Conservation (phyloP, 2,329 filamentous ascomycete genomes). For the Aspergillus felis region DNA sequence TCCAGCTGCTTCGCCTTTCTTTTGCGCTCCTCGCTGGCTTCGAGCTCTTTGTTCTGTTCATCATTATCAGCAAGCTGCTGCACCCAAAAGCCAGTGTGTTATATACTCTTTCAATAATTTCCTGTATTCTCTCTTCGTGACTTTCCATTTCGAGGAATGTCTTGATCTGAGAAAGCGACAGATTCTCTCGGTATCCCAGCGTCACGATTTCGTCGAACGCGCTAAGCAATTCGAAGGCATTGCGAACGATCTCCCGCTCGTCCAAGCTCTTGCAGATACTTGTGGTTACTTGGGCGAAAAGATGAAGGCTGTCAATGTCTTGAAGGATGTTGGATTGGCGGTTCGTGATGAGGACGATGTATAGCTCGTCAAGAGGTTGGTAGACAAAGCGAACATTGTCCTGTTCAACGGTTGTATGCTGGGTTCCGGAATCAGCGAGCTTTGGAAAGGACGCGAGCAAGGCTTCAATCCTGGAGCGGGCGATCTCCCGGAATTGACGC, state of each 20-base stretch:
- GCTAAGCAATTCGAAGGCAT: conserved; percentile 92
- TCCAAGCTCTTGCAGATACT: conserved; percentile 95
- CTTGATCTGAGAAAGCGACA: conserved; percentile 96
- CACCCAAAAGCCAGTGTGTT: conserved; percentile 19
- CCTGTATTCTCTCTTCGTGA: conserved; percentile 97
- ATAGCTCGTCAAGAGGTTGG: conserved; percentile 96
- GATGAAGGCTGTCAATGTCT: conserved; percentile 96
- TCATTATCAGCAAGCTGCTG: conserved; percentile 19
- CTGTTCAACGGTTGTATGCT: conserved; percentile 97
- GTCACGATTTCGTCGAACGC: conserved; percentile 98
- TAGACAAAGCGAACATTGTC: conserved; percentile 99
- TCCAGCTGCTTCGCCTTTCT: conserved; percentile 98
- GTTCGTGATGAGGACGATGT: conserved; percentile 99
- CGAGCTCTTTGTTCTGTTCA: conserved; percentile 88
- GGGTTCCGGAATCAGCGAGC: conserved; percentile 89
- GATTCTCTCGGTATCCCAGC: conserved; percentile 90
- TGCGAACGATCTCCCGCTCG: conserved; percentile 89
- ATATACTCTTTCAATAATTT: conserved; percentile 83
- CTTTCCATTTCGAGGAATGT: conserved; percentile 99
- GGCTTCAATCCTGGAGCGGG: conserved; percentile 91
- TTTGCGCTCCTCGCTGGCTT: conserved; percentile 97
- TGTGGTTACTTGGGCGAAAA: conserved; percentile 95
- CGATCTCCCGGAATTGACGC: conserved; percentile 96
- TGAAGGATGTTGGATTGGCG: conserved; percentile 98
- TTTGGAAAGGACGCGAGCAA: conserved; percentile 97